These are phyloP conservation scores for Penicillium nucicola DNA, from an alignment of 495 filamentous ascomycete genomes.

Conservation along the genomic window DNA sequence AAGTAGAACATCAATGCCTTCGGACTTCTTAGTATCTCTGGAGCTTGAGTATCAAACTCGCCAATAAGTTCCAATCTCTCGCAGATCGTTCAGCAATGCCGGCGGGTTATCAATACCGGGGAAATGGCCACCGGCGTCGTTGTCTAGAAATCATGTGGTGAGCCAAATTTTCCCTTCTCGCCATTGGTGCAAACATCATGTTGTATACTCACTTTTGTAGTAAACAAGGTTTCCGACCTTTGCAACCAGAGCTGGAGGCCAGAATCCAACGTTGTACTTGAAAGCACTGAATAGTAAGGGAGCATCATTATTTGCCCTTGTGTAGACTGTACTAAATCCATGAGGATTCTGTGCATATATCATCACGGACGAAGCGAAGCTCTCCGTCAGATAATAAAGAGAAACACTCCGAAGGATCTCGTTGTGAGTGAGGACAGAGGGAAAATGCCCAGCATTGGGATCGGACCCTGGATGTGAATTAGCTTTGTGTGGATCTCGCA, in stretches of 20 bases:
- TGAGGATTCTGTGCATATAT: slow-evolving; percentile 8
- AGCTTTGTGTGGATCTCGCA: background rate
- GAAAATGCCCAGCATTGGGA: slow-evolving; percentile 3
- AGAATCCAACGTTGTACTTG: slow-evolving; percentile 7
- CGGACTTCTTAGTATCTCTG: too few species aligned
- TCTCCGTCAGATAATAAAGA: slow-evolving; percentile 6
- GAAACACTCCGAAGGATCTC: slow-evolving; percentile 9
- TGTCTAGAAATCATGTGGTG: too few species aligned
- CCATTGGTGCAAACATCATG: too few species aligned
- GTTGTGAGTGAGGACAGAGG: slow-evolving; percentile 4
- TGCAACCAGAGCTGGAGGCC: slow-evolving; percentile 3
- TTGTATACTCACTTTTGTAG: slow-evolving; percentile 1
- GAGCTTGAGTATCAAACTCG: too few species aligned
- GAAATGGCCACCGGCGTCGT: too few species aligned
- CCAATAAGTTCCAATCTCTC: too few species aligned
- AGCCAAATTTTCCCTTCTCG: too few species aligned
- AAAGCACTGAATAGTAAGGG: too few species aligned
- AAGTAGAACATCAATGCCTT: too few species aligned
- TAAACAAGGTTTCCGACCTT: slow-evolving; percentile 4
- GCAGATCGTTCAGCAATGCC: too few species aligned
- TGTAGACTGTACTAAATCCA: slow-evolving; percentile 2
- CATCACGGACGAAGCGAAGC: slow-evolving; percentile 6
- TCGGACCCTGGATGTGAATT: background rate
- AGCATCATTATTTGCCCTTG: too few species aligned
- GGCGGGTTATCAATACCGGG: too few species aligned